Percentiles rank a stretch among this genome's conserved stretches.
phyloP scores from a whole-genome alignment of 805 yeast species.

The Saccharomycopsis olivae region DNA sequence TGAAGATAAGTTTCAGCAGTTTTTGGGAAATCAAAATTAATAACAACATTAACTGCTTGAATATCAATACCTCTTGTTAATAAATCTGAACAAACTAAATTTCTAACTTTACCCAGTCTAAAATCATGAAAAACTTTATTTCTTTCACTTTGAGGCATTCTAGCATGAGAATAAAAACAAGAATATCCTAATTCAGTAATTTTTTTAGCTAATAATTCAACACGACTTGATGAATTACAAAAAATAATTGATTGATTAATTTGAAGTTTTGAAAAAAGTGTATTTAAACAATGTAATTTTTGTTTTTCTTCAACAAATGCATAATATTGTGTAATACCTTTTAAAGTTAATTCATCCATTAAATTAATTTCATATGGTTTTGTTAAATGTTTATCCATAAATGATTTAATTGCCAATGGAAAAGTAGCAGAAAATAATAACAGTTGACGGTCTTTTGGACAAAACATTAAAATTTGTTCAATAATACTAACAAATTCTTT shows the following conservation, averaged over 20 bases:
- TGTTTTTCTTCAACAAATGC: slow-evolving; percentile 98
- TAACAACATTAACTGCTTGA: slow-evolving; percentile 96
- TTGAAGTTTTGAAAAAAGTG: slow-evolving; percentile 85
- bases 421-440: slow-evolving; percentile 90
- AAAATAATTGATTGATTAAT: slow-evolving; percentile 95
- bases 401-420: slow-evolving; percentile 86
- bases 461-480: slow-evolving; percentile 72
- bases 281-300: slow-evolving; percentile 91
- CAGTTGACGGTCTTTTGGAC: slow-evolving; percentile 76
- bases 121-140: slow-evolving; percentile 98
- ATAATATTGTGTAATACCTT: slow-evolving; percentile 94
- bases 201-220: slow-evolving; percentile 88
- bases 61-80: slow-evolving; percentile 98
- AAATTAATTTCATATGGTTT: slow-evolving; percentile 93
- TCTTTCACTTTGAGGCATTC: slow-evolving; percentile 95
- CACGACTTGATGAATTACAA: slow-evolving; percentile 94
- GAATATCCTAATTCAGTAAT: slow-evolving; percentile 95
- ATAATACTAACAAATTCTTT: slow-evolving; percentile 82
- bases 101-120: slow-evolving; percentile 96
- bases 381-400: slow-evolving; percentile 82
- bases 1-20: slow-evolving; percentile 96
- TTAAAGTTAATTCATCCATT: slow-evolving; percentile 93
- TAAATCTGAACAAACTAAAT: slow-evolving; percentile 91
- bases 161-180: slow-evolving; percentile 94
- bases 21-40: slow-evolving; percentile 97